These are phyloP conservation scores for Capsella rubella DNA, from an alignment of 441 rosid genomes.

Conservation along the genomic window DNA sequence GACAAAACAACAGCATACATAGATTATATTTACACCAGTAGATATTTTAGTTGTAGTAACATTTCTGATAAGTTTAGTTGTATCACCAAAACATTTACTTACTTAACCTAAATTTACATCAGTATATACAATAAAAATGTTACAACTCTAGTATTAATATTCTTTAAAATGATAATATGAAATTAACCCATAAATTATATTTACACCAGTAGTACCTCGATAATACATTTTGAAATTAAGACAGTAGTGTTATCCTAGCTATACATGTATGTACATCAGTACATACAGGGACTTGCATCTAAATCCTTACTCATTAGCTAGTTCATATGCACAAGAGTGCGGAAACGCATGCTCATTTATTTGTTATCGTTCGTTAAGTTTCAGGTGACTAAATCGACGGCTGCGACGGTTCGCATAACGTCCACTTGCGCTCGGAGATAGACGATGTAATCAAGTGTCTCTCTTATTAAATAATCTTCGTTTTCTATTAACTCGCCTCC, in stretches of 20 bases:
- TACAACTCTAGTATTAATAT: neutral
- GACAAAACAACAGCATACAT: no score
- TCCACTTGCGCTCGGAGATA: slow-evolving; percentile 82
- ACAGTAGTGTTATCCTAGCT: slow-evolving; percentile 13
- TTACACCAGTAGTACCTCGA: neutral
- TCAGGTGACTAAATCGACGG: slow-evolving; percentile 38
- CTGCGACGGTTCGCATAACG: slow-evolving; percentile 71
- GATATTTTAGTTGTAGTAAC: neutral
- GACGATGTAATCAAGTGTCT: slow-evolving; percentile 85
- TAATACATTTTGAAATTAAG: slow-evolving; percentile 1
- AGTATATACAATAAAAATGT: neutral
- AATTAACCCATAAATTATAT: slow-evolving; percentile 1
- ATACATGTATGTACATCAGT: slow-evolving; percentile 38
- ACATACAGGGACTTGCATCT: slow-evolving; percentile 12
- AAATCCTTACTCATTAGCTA: slow-evolving; percentile 26
- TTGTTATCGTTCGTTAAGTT: slow-evolving; percentile 2
- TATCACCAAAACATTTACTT: neutral
- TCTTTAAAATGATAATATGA: neutral
- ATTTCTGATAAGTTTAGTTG: neutral
- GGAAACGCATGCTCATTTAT: slow-evolving; percentile 27
- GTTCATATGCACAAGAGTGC: slow-evolving; percentile 35
- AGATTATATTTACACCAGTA: no score
- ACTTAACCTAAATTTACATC: neutral
- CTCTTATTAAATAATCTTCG: slow-evolving; percentile 63
- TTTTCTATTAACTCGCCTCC: slow-evolving; percentile 75